phyloP scores from a whole-genome alignment of 768 basidiomycete genomes.

The Clathrus columnatus region DNA sequence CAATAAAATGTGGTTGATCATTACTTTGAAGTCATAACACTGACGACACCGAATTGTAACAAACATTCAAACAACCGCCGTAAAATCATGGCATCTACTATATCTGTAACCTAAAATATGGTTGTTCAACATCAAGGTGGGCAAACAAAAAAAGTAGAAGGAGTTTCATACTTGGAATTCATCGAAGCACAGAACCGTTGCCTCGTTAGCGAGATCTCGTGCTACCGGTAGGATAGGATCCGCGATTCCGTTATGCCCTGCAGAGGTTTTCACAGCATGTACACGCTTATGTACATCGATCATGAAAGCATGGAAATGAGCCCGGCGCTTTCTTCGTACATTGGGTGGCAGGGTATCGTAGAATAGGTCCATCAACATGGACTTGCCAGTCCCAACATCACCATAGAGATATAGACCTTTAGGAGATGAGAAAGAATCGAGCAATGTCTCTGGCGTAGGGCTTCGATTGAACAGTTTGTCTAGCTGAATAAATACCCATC shows the following conservation, averaged over 20 bases:
- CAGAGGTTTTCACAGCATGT: constrained; percentile 68
- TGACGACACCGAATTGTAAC: constrained; percentile 81
- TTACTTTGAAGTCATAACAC: constrained; percentile 95
- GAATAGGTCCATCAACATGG: constrained; percentile 99
- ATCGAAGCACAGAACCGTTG: constrained; percentile 87
- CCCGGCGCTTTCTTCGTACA: constrained; percentile 68
- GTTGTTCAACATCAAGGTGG: neutral
- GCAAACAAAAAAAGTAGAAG: neutral
- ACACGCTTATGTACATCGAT: constrained; percentile 93
- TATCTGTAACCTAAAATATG: constrained; percentile 85
- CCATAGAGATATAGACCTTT: constrained; percentile 93
- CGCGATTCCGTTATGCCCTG: constrained; percentile 52
- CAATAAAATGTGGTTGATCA: no score
- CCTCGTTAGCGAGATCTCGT: constrained; percentile 74
- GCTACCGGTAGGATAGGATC: constrained; percentile 87
- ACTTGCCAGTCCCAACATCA: constrained; percentile 95
- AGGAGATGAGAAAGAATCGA: constrained; percentile 37
- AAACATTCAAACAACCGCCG: constrained; percentile 82
- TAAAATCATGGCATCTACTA: constrained; percentile 97
- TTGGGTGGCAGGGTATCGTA: constrained; percentile 69
- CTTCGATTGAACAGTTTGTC: constrained; percentile 24
- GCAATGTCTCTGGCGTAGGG: constrained; percentile 14
- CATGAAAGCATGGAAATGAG: constrained; percentile 99
- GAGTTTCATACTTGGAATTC: constrained; percentile 77
- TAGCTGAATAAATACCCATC: constrained; percentile 14